Conservation (phyloP, 306 rosid species). For the Spatholobus suberectus region DNA sequence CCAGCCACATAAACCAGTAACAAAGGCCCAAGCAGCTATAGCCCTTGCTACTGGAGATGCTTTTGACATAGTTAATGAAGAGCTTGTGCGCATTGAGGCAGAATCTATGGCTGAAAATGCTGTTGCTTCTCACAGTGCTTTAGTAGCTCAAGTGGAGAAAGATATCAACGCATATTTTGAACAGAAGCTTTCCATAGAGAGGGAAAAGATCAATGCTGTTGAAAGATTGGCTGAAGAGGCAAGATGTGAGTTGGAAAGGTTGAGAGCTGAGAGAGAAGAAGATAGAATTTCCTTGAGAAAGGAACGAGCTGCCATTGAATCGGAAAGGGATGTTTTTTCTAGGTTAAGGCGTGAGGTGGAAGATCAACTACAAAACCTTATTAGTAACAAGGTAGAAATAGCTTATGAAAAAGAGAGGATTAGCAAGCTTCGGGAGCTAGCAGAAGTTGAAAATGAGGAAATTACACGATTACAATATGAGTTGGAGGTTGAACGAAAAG, state of each 20-base stretch:
- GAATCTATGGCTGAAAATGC: constrained; percentile 86
- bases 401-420: constrained; percentile 74
- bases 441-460: constrained; percentile 73
- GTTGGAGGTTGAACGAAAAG: constrained; percentile 82
- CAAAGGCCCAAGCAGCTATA: constrained; percentile 89
- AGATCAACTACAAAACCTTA: constrained; percentile 71
- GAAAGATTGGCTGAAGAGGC: constrained; percentile 85
- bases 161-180: constrained; percentile 74
- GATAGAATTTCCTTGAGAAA: constrained; percentile 63
- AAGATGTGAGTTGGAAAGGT: constrained; percentile 72
- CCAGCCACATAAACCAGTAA: constrained; percentile 86
- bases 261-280: constrained; percentile 67
- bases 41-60: constrained; percentile 89
- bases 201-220: constrained; percentile 76
- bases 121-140: constrained; percentile 79
- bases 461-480: constrained; percentile 73
- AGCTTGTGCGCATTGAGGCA: constrained; percentile 87
- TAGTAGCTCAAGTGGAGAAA: constrained; percentile 83
- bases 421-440: constrained; percentile 67
- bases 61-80: constrained; percentile 73
- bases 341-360: constrained; percentile 73
- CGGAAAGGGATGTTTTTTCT: constrained; percentile 77
- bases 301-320: constrained; percentile 72
- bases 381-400: constrained; percentile 74
- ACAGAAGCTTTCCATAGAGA: constrained; percentile 70